Percentiles rank a stretch among this genome's conserved stretches.
phyloP scores from a whole-genome alignment of 1,284 basidiomycete species.

The Phlebopus sp. region DNA sequence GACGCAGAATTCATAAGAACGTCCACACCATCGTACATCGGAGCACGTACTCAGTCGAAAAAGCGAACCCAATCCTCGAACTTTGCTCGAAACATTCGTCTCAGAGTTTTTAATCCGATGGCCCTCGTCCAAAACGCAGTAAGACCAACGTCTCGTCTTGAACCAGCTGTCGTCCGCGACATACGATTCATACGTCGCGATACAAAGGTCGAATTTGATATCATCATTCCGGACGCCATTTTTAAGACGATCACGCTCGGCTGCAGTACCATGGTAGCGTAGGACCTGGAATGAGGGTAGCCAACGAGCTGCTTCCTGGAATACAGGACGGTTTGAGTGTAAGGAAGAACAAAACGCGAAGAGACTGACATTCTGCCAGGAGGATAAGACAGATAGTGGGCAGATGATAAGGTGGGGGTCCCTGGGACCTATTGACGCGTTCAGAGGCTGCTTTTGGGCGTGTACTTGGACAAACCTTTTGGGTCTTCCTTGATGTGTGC shows the following conservation, averaged over 20 bases:
- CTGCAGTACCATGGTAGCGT: slow-evolving; percentile 49
- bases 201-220: slow-evolving; percentile 42
- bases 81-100: slow-evolving; percentile 41
- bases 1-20: background rate
- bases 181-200: slow-evolving; percentile 60
- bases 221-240: slow-evolving; percentile 30
- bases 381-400: slow-evolving; percentile 58
- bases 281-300: slow-evolving; percentile 46
- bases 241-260: slow-evolving; percentile 51
- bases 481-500: slow-evolving; percentile 51
- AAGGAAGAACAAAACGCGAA: background rate
- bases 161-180: slow-evolving; percentile 52
- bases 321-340: slow-evolving; percentile 1
- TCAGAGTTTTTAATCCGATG: slow-evolving; percentile 60
- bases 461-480: slow-evolving; percentile 27
- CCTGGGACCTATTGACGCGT: slow-evolving; percentile 25
- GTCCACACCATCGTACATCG: background rate
- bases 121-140: slow-evolving; percentile 60
- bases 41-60: slow-evolving; percentile 45
- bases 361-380: slow-evolving; percentile 48
- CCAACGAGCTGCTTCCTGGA: slow-evolving; percentile 54
- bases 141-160: slow-evolving; percentile 52
- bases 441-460: background rate
- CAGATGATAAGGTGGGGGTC: slow-evolving; percentile 61
- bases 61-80: slow-evolving; percentile 48